Evolutionary conservation across 805 yeast species (phyloP).

Genomic region (Candida anglica): DNA sequence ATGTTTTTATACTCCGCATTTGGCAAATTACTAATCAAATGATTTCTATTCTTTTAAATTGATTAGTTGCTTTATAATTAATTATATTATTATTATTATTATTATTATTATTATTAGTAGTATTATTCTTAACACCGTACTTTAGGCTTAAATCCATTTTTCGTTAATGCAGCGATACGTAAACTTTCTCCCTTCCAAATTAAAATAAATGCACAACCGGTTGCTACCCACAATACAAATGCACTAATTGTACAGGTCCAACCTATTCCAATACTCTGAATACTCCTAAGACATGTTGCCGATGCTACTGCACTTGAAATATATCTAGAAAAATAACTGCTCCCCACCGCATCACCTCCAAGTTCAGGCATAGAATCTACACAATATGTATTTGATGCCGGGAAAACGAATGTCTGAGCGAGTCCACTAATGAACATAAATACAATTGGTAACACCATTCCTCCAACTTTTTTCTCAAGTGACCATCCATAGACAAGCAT

Average conservation of each 20-base stretch:
- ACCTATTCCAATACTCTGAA: conserved; percentile 50
- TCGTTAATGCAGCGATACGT: conserved; percentile 20
- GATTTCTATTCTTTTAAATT: too few relatives aligned
- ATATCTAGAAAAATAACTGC: conserved; percentile 49
- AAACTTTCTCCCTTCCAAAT: conserved; percentile 37
- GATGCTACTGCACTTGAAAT: conserved; percentile 50
- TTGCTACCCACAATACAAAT: conserved; percentile 36
- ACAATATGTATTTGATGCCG: conserved; percentile 54
- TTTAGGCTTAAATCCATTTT: conserved; percentile 10
- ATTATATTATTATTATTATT: too few relatives aligned
- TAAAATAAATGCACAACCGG: conserved; percentile 24
- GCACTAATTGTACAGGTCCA: conserved; percentile 54
- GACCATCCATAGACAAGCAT: conserved; percentile 54
- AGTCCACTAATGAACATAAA: conserved; percentile 45
- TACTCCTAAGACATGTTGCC: conserved; percentile 44
- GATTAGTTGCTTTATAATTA: too few relatives aligned
- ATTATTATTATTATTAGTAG: background rate
- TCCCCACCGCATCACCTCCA: conserved; percentile 53
- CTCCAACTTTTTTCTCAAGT: conserved; percentile 46
- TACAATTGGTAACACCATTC: conserved; percentile 51
- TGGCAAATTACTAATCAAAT: too few relatives aligned
- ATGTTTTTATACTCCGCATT: too few relatives aligned
- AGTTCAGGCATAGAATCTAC: conserved; percentile 54
- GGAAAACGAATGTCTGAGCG: conserved; percentile 50
- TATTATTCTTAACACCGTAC: background rate